These are phyloP conservation scores for Vigna reflexopilosa DNA, from an alignment of 306 rosid species.

Conservation along the genomic window DNA sequence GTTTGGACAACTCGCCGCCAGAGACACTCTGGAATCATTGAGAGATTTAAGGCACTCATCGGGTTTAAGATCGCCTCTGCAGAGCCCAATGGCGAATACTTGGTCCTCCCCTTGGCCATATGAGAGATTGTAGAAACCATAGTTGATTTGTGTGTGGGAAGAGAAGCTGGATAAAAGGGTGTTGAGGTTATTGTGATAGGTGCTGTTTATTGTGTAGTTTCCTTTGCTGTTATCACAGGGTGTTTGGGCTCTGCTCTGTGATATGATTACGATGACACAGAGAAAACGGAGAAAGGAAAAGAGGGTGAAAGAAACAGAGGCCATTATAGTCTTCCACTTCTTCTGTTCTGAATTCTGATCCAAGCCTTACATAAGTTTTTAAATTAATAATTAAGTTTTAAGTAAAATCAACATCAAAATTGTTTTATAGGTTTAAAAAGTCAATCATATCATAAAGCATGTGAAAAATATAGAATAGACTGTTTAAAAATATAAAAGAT, in stretches of 20 bases:
- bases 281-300: background rate
- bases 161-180: background rate
- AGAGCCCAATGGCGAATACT: background rate
- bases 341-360: background rate
- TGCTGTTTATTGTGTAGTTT: background rate
- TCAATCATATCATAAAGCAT: too few relatives aligned
- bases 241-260: background rate
- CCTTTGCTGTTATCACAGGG: background rate
- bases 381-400: too few relatives aligned
- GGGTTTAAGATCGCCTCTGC: background rate
- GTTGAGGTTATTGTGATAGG: background rate
- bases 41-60: background rate
- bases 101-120: background rate
- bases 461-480: too few relatives aligned
- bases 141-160: background rate
- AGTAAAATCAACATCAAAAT: too few relatives aligned
- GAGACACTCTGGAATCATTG: background rate
- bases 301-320: background rate
- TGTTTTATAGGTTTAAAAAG: too few relatives aligned
- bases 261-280: background rate
- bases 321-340: background rate
- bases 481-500: too few relatives aligned
- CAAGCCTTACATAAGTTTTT: background rate
- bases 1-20: background rate
- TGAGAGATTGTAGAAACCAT: conserved; percentile 4